Evolutionary conservation across 2,329 filamentous ascomycete genomes (phyloP).

Genomic region (Colletotrichum liriopes): DNA sequence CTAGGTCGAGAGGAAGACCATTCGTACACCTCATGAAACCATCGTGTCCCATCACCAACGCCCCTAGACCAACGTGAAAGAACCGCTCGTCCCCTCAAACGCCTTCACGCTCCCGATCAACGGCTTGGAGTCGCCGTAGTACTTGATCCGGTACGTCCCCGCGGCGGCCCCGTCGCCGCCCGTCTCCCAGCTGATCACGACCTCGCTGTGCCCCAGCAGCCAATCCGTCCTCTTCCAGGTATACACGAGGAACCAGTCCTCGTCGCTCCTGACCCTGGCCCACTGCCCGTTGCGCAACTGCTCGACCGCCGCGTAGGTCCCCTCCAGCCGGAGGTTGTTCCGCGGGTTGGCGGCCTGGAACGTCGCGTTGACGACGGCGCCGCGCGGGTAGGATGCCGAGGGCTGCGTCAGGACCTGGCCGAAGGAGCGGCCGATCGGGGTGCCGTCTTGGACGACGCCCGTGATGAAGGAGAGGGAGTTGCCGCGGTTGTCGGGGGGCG

Average conservation of each 20-base stretch:
- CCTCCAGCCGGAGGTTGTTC: conserved; percentile 86
- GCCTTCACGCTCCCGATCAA: conserved; percentile 71
- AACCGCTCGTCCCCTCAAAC: conserved; percentile 79
- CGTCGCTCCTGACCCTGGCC: conserved; percentile 79
- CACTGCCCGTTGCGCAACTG: conserved; percentile 67
- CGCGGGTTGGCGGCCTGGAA: conserved; percentile 93
- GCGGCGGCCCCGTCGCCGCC: conserved; percentile 59
- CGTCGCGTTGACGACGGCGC: conserved; percentile 74
- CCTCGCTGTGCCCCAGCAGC: conserved; percentile 82
- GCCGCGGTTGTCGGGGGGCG: conserved; percentile 84
- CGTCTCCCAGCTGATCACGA: conserved; percentile 85
- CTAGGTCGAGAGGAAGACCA: no score
- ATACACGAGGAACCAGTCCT: conserved; percentile 88
- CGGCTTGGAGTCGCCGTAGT: conserved; percentile 87
- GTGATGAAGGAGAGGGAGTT: conserved; percentile 86
- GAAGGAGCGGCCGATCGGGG: conserved; percentile 77
- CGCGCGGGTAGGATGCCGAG: conserved; percentile 68
- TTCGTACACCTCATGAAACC: no score
- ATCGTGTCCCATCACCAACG: not conserved
- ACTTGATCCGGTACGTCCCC: conserved; percentile 84
- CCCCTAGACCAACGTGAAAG: conserved; percentile 60
- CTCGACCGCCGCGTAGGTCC: conserved; percentile 85
- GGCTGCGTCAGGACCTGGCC: conserved; percentile 76
- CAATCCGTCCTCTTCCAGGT: conserved; percentile 82
- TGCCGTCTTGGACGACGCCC: conserved; percentile 81